These are phyloP conservation scores for Croton laevigatus DNA, from an alignment of 441 rosid genomes.

Conservation along the genomic window DNA sequence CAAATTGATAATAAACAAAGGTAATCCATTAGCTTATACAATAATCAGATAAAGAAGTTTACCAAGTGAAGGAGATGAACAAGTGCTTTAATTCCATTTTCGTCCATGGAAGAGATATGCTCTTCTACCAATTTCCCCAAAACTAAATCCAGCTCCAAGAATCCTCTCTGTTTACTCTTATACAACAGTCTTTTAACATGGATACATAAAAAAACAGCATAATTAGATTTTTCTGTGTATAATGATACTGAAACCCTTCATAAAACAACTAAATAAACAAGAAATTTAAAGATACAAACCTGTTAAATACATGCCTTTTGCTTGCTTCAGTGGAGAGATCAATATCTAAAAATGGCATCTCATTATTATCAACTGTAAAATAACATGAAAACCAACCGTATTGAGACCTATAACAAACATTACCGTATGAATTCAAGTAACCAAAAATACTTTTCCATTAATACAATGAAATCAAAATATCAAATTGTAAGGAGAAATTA, in stretches of 20 bases:
- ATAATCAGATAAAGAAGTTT: conserved; percentile 12
- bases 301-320: conserved; percentile 68
- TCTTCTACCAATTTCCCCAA: conserved; percentile 91
- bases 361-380: conserved; percentile 29
- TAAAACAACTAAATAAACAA: background rate
- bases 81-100: conserved; percentile 63
- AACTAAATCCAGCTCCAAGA: conserved; percentile 83
- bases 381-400: conserved; percentile 39
- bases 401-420: conserved; percentile 32
- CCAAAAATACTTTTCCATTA: background rate
- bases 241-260: background rate
- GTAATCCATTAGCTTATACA: background rate
- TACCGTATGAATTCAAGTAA: conserved; percentile 1
- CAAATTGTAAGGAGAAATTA: background rate
- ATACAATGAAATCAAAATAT: background rate
- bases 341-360: conserved; percentile 33
- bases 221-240: background rate
- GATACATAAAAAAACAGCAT: conserved; percentile 4
- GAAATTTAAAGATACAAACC: conserved; percentile 30
- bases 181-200: conserved; percentile 49
- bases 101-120: conserved; percentile 66
- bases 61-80: conserved; percentile 82
- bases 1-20: background rate
- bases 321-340: conserved; percentile 70
- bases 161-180: conserved; percentile 94